Base-by-base conservation (phyloP, 495 filamentous ascomycete species). In the Penicilliopsis zonata region DNA sequence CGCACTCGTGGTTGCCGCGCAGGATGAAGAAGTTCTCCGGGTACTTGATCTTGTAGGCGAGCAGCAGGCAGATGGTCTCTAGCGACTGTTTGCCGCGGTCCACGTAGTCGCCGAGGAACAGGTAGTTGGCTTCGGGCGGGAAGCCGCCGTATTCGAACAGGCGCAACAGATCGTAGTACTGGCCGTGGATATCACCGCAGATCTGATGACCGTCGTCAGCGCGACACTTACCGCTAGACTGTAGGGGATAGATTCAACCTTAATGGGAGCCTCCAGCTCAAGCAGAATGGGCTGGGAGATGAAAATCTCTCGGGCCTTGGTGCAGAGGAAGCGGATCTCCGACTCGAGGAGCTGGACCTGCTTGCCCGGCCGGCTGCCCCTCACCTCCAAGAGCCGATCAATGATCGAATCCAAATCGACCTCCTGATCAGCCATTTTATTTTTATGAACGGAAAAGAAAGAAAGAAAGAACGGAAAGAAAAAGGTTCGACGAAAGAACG, bases 1-100 rank as follows among this genome's bases (percentile, higher is more conserved):
- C 90, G 64, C 90, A 98, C 57, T 98, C 90, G 67, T 98, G 90
- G 73, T 98, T 98, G 35, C 90, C 90, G 43, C 90, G 82, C 28
- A 98, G 73, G 46, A 98, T 82, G 69, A 98, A 98, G 73, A 98
- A 98, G 71, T 98, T 98, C 69, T 98, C 90, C 22, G 90, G 90
- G 56, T 95, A 98, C 68, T 96, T 96, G 72, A 98, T 98, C 76
- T 98, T 98, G 74, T 98, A 98, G 10, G 90, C 90, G 8, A 98
- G 75, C 32, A 98, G 75, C 35, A 98, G 71, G 70, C 90, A 98
- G 68, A 98, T 98, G 37, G 90, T 98, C 71, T 98, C 90, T 20
- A 98, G 79, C 3, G 92, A 96, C 66, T 98, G 90, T 72, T 98
- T 98, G 63, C 90, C 90, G 67, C 90, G 80, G 59, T 98, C 90